A percentile compares a stretch with the other conserved stretches of the same genome.
Conservation (phyloP, 768 basidiomycete genomes). For the Cystofilobasidium capitatum region DNA sequence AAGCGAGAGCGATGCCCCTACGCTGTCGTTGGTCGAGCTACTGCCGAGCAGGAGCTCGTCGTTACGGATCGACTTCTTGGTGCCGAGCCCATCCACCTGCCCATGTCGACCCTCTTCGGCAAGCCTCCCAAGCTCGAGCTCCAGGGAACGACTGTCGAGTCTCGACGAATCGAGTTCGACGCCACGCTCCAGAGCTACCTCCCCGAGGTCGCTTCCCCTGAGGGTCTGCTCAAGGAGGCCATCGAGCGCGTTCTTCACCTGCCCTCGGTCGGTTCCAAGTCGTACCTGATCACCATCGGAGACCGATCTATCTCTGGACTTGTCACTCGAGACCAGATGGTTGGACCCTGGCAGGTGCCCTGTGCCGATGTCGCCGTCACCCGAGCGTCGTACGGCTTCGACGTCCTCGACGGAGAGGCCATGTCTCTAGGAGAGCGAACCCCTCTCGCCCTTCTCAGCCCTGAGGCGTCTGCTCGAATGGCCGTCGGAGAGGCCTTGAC, state of each 20-base stretch:
- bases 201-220: conserved; percentile 30
- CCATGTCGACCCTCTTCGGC: conserved; percentile 92
- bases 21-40: conserved; percentile 81
- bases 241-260: conserved; percentile 74
- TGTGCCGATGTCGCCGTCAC: conserved; percentile 96
- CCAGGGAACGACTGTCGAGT: conserved; percentile 49
- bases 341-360: conserved; percentile 96
- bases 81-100: conserved; percentile 70
- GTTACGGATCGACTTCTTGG: conserved; percentile 78
- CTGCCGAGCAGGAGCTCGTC: conserved; percentile 66
- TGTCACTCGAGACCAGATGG: conserved; percentile 95
- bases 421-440: conserved; percentile 99
- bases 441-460: conserved; percentile 73
- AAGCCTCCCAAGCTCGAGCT: conserved; percentile 88
- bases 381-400: conserved; percentile 85
- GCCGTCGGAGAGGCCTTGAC: conserved; percentile 88
- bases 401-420: conserved; percentile 72
- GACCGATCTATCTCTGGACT: conserved; percentile 90
- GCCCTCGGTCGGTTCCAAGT: conserved; percentile 87
- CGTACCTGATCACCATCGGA: conserved; percentile 97
- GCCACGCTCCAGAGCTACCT: conserved; percentile 58
- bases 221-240: conserved; percentile 48
- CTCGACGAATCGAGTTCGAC: conserved; percentile 54
- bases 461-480: conserved; percentile 89
- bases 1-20: conserved; percentile 86